Conservation (phyloP, 192 early-diverging fungal species). For the Physocladia obscura region DNA sequence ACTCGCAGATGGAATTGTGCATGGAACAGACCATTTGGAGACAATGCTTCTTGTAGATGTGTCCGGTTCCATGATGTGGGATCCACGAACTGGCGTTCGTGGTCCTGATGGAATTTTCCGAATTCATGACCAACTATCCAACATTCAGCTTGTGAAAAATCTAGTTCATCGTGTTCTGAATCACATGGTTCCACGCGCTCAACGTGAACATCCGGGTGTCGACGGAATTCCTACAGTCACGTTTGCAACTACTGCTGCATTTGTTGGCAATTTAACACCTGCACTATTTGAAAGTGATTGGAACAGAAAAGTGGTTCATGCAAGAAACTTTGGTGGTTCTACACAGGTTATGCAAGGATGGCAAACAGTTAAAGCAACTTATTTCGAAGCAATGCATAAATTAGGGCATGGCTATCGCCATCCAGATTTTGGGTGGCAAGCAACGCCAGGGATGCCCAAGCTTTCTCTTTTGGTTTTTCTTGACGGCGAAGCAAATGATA, state of each 20-base stretch:
- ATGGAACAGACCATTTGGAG: conserved; percentile 9
- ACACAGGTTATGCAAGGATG: neutral
- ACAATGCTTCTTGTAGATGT: conserved; percentile 10
- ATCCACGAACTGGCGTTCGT: neutral
- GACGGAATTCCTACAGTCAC: conserved; percentile 23
- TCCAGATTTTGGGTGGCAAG: conserved; percentile 24
- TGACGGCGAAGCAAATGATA: conserved; percentile 22
- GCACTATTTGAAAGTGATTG: conserved; percentile 22
- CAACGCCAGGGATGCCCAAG: conserved; percentile 32
- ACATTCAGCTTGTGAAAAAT: neutral
- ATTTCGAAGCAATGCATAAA: conserved; percentile 10
- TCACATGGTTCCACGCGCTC: conserved; percentile 15
- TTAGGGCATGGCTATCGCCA: conserved; percentile 14
- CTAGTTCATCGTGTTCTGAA: neutral
- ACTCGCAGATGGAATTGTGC: neutral
- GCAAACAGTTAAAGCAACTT: neutral
- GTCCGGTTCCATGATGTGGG: neutral
- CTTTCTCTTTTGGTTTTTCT: conserved; percentile 25
- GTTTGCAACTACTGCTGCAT: conserved; percentile 6
- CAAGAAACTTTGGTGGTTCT: too few species aligned
- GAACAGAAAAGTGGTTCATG: neutral
- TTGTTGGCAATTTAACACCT: conserved; percentile 13
- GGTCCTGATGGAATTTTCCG: neutral
- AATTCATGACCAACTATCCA: neutral
- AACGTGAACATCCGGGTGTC: conserved; percentile 12